Evolutionary conservation across 805 yeast genomes (phyloP), one percentile per base, ranked within the genome.

Genomic region (Cyberlindnera samutprakarnensis): DNA sequence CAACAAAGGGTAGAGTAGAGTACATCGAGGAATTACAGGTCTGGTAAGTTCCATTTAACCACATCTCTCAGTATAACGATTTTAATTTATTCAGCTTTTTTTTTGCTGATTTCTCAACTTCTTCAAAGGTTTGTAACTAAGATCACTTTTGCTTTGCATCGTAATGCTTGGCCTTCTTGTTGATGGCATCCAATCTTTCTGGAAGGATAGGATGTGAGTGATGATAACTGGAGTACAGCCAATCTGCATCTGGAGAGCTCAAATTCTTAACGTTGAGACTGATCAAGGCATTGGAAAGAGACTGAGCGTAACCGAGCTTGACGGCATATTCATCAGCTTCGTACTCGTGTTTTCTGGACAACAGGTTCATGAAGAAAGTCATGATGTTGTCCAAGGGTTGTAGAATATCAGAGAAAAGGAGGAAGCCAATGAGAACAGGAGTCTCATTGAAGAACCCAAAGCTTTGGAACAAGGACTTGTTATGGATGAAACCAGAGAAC

Each of bases 261-360:
- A 92, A 70, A 58, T 92, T 90, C 52, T 86, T 83, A 47, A 75
- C 75, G 51, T 79, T 82, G 41, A 92, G 62, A 41, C 71, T 75
- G 51, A 85, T 78, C 51, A 92, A 70, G 2, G 95, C 78, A 33
- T 63, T 64, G 31, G 81, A 72, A 53, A 92, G 71, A 31, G 76
- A 76, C 20, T 69, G 64, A 7, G 82, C 67, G 53, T 77, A 78
- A 17, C 95, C 95, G 44, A 76, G 70, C 30, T 68, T 64, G 35
- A 75, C 77, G 13, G 97, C 96, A 54, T 71, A 87, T 40, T 68
- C 75, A 56, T 90, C 98, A 13, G 99, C 97, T 61, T 92, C 86
- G 51, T 78, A 92, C 62, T 92, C 99, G 47, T 81, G 82, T 45
- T 75, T 73, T 70, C 99, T 83, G 7, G 88, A 75, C 37, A 87